phyloP scores from a whole-genome alignment of 345 rosid species.

The Salix arbutifolia region DNA sequence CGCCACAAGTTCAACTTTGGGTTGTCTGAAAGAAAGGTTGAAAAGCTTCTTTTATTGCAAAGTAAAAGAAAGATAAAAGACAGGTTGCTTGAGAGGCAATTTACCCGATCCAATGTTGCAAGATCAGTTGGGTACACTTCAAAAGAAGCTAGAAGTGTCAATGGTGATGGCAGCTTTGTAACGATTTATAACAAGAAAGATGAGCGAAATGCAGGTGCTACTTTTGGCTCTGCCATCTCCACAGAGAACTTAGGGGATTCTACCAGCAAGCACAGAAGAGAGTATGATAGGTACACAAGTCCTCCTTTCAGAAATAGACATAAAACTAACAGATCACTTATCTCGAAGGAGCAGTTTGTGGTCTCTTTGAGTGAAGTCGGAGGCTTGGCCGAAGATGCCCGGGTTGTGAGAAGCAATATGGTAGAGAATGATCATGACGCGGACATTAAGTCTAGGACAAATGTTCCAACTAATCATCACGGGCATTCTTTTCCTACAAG shows the following conservation, averaged over 20 bases:
- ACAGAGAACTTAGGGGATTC: constrained; percentile 14
- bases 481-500: not conserved
- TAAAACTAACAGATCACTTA: not conserved
- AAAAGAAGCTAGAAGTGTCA: constrained; percentile 17
- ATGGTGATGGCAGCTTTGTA: constrained; percentile 7
- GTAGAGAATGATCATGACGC: not conserved
- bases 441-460: not conserved
- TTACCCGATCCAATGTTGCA: constrained; percentile 7
- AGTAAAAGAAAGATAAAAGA: constrained; percentile 31
- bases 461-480: not conserved
- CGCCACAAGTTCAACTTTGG: constrained; percentile 66
- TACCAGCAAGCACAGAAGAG: constrained; percentile 14
- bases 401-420: not conserved
- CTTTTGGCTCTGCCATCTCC: constrained; percentile 8
- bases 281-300: constrained; percentile 17
- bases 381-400: not conserved
- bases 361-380: constrained; percentile 5
- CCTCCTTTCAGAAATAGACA: no score
- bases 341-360: not conserved
- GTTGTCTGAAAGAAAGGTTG: constrained; percentile 46
- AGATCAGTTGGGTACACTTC: constrained; percentile 11
- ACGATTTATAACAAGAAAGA: not conserved
- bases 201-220: constrained; percentile 16
- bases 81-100: constrained; percentile 10
- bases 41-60: constrained; percentile 40